Evolutionary conservation across 768 basidiomycete species (phyloP).

Genomic region (Suillus americanus): DNA sequence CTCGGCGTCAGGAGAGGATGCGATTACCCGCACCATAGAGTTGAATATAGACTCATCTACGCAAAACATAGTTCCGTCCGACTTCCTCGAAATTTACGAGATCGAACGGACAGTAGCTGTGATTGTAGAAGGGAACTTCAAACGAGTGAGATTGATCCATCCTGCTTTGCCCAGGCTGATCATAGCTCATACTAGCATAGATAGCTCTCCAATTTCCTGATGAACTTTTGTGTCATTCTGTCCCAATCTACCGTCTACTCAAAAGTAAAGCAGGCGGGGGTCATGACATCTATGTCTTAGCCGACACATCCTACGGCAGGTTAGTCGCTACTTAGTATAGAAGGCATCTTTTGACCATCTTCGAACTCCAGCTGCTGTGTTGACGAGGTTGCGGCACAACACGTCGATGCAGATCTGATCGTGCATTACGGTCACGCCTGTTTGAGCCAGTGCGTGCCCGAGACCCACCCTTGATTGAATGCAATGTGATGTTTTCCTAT

Average conservation of each 20-base stretch:
- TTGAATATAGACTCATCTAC: conserved; percentile 40
- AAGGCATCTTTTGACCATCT: conserved; percentile 6
- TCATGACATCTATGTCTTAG: conserved; percentile 83
- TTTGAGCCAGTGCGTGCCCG: conserved; percentile 73
- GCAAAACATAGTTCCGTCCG: conserved; percentile 25
- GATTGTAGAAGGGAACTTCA: conserved; percentile 63
- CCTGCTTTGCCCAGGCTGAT: neutral
- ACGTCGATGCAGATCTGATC: conserved; percentile 87
- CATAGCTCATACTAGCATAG: conserved; percentile 34
- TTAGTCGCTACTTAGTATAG: conserved; percentile 31
- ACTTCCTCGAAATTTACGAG: conserved; percentile 72
- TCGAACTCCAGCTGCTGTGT: conserved; percentile 74
- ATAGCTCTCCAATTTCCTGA: conserved; percentile 96
- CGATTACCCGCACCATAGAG: conserved; percentile 55
- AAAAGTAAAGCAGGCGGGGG: conserved; percentile 44
- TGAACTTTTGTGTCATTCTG: conserved; percentile 83
- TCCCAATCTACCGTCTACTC: conserved; percentile 74
- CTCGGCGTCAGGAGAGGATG: conserved; percentile 61
- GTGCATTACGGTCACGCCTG: conserved; percentile 98
- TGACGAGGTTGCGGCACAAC: conserved; percentile 93
- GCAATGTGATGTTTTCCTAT: conserved; percentile 5
- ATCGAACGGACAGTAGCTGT: conserved; percentile 63
- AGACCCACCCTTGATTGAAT: neutral
- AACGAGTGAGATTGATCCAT: conserved; percentile 50
- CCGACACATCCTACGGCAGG: conserved; percentile 98